These are phyloP conservation scores for Thuidium tamariscinum DNA, from an alignment of 225 moss, liverwort and hornwort species.

Conservation along the genomic window DNA sequence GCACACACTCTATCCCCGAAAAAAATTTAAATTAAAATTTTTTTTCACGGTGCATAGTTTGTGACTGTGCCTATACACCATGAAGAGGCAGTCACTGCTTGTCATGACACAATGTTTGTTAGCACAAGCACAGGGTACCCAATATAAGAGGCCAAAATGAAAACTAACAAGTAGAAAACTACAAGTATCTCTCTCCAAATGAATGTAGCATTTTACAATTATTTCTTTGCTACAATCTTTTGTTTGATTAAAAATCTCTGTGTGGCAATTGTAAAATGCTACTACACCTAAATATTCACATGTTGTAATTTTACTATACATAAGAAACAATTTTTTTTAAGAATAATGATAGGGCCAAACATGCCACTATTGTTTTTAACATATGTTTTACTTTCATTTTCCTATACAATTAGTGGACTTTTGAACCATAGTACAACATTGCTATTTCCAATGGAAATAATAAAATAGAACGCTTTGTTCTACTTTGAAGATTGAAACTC, in stretches of 20 bases:
- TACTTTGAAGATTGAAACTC: rapidly evolving
- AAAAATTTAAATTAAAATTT: too few species aligned
- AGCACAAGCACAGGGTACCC: background rate
- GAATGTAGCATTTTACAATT: too few species aligned
- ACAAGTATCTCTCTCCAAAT: background rate
- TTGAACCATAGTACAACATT: rapidly evolving
- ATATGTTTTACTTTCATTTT: background rate
- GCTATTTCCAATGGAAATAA: rapidly evolving
- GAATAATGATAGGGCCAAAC: rapidly evolving
- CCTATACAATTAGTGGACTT: rapidly evolving
- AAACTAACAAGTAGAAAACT: background rate
- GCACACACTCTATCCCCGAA: too few species aligned
- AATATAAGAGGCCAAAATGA: rapidly evolving
- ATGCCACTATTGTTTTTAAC: background rate
- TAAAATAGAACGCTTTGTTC: rapidly evolving
- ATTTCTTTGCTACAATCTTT: background rate
- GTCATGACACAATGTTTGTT: too few species aligned
- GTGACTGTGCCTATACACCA: too few species aligned
- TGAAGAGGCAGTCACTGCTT: too few species aligned
- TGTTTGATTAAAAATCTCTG: rapidly evolving
- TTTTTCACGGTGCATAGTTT: too few species aligned
- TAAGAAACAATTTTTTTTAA: background rate
- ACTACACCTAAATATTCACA: rapidly evolving
- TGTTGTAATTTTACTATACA: background rate
- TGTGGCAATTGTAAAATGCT: background rate